These are phyloP conservation scores for Dalbergia cochinchinensis DNA, from an alignment of 306 rosid species.

Conservation along the genomic window DNA sequence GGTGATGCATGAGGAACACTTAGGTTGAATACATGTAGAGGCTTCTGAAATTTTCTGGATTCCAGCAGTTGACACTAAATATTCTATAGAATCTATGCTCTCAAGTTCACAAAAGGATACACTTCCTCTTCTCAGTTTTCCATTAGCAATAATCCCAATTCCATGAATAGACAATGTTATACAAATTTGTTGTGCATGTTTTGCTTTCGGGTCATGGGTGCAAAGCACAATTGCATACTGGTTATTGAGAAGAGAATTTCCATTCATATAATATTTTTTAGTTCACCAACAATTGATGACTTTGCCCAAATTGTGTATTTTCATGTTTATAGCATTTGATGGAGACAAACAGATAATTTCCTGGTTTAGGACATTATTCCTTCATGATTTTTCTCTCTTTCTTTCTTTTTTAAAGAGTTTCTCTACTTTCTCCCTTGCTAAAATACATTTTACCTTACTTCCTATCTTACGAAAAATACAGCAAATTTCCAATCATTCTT, in stretches of 20 bases:
- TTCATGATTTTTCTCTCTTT: not conserved
- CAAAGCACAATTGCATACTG: no score
- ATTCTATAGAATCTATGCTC: not conserved
- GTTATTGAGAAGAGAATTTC: not conserved
- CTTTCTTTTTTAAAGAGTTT: not conserved
- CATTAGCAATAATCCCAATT: no score
- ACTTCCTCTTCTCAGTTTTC: not conserved
- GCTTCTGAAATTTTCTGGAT: not conserved
- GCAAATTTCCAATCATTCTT: not conserved
- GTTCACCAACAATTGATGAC: not conserved
- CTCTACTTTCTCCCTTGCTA: not conserved
- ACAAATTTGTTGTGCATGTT: no score
- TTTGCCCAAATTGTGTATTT: no score
- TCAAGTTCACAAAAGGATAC: not conserved
- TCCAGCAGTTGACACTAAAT: no score
- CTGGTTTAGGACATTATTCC: not conserved
- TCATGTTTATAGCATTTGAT: no score
- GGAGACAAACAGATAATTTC: not conserved
- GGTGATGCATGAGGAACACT: not conserved
- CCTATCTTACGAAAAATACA: conserved; percentile 7
- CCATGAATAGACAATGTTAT: no score
- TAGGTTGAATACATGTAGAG: not conserved
- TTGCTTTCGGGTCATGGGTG: no score
- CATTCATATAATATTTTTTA: not conserved
- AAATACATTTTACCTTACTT: conserved; percentile 9